A percentile compares a stretch with the other conserved stretches of the same genome.
phyloP scores from a whole-genome alignment of 495 filamentous ascomycete species.

The Podospora comata region DNA sequence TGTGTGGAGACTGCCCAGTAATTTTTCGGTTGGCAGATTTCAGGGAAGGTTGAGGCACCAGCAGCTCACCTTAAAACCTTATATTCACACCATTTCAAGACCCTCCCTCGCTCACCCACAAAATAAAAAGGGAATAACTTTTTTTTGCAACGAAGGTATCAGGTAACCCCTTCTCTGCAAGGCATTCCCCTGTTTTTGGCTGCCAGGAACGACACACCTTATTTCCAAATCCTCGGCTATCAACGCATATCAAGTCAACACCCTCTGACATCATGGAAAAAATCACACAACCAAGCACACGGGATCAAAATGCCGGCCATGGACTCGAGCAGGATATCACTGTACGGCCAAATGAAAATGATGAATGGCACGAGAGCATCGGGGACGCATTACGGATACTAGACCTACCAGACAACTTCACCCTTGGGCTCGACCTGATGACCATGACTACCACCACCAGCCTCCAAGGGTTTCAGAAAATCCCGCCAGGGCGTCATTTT shows the following conservation, averaged over 20 bases:
- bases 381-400: constrained; percentile 34
- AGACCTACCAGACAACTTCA: constrained; percentile 40
- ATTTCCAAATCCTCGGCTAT: no score
- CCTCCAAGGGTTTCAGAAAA: constrained; percentile 55
- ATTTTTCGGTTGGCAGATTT: background rate
- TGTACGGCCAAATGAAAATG: background rate
- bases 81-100: background rate
- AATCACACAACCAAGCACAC: background rate
- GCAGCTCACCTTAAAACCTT: background rate
- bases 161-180: background rate
- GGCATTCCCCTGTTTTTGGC: background rate
- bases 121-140: background rate
- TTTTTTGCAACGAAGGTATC: background rate
- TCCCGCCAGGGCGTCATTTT: constrained; percentile 59
- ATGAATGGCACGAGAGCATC: background rate
- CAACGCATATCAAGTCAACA: background rate
- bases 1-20: background rate
- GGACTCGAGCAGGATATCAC: no score
- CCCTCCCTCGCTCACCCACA: background rate
- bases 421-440: constrained; percentile 47
- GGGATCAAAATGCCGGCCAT: background rate
- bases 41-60: background rate
- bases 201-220: background rate
- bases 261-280: background rate
- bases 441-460: constrained; percentile 39